Evolutionary conservation across 345 rosid genomes (phyloP), one percentile per base, ranked within the genome.

Genomic region (Streptanthus diversifolius): DNA sequence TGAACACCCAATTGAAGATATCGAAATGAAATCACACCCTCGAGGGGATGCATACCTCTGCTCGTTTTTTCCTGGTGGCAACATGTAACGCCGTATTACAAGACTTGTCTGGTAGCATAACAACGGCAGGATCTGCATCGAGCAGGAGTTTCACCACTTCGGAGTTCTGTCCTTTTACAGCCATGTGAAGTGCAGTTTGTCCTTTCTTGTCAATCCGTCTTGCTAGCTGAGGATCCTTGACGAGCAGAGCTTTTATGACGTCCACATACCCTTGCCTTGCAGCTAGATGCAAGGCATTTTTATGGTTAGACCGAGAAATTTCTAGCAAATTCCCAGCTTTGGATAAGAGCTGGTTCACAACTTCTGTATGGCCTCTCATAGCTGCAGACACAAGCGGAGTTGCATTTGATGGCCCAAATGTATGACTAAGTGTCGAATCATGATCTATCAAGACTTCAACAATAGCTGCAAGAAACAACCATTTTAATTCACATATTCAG

Each of bases 101-200:
- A 72, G 85, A 85, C 85, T 85, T 87, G 87, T 95, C 99, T 0
- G 96, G 97, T 70, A 86, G 86, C 97, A 90, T 90, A 59, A 95
- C 99, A 75, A 95, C 87, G 15, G 96, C 98, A 13, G 96, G 88
- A 87, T 95, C 99, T 25, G 97, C 98, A 17, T 81, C 88, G 0
- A 95, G 96, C 37, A 95, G 96, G 59, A 88, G 83, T 77, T 80
- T 88, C 64, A 95, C 99, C 61, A 95, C 99, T 70, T 90, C 93
- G 18, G 88, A 80, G 77, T 79, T 95, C 78, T 88, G 95, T 14
- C 98, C 98, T 83, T 86, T 95, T 14, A 95, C 96, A 67, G 99
- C 98, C 99, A 90, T 86, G 76, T 95, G 99, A 79, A 91, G 79
- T 19, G 96, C 93, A 29, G 97, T 95, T 80, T 95, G 97, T 58